These are phyloP conservation scores for Skeletonema marinoi DNA, from an alignment of 108 stramenopile genomes.

Conservation along the genomic window DNA sequence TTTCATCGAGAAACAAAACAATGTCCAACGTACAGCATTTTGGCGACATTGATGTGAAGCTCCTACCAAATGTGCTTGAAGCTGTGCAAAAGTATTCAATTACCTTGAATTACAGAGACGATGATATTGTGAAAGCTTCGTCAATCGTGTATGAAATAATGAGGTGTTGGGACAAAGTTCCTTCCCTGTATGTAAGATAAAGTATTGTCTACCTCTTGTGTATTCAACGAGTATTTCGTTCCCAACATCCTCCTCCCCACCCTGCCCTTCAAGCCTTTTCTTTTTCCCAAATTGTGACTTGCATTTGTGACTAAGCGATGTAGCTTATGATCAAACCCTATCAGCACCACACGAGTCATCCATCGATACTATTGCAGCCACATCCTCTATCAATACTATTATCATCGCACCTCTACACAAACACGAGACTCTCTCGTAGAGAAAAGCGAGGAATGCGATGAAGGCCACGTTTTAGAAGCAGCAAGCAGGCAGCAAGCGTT, in stretches of 20 bases:
- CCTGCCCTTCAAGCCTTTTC: too few species aligned
- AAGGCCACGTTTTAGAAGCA: slow-evolving; percentile 22
- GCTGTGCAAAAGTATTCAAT: neutral
- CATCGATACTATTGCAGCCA: too few species aligned
- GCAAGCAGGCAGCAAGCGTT: slow-evolving; percentile 1
- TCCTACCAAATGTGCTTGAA: neutral
- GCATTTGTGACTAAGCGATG: too few species aligned
- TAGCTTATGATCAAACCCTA: too few species aligned
- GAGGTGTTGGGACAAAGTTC: neutral
- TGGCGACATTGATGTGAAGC: neutral
- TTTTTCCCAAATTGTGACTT: too few species aligned
- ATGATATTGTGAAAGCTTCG: neutral
- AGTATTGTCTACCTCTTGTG: too few species aligned
- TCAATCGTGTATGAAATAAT: neutral
- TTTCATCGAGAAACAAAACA: neutral
- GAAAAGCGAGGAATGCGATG: slow-evolving; percentile 29
- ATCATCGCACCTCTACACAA: too few species aligned
- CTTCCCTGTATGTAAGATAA: too few species aligned
- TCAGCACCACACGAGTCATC: too few species aligned
- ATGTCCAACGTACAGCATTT: neutral
- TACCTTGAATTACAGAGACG: neutral
- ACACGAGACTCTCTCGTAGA: slow-evolving; percentile 24
- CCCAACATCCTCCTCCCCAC: too few species aligned
- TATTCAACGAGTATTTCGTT: too few species aligned
- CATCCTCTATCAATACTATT: too few species aligned